Percentiles rank a stretch among this genome's conserved stretches.
These are phyloP conservation scores for Thraustochytrium sp. DNA, from an alignment of 352 stramenopile species.

Conservation along the genomic window DNA sequence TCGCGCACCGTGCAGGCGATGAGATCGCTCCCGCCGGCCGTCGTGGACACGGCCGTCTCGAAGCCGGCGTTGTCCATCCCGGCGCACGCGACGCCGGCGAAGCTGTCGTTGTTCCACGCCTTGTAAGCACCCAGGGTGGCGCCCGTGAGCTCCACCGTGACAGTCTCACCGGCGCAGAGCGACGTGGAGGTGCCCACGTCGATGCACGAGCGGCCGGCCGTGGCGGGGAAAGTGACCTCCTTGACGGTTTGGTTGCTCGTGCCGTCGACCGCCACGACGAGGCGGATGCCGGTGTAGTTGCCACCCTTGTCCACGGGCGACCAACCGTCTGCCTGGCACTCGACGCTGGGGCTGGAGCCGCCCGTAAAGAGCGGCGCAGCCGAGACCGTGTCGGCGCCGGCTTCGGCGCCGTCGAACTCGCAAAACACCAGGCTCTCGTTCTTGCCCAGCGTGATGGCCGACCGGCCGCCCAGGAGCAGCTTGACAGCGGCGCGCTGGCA, in stretches of 20 bases:
- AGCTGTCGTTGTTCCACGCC: background rate
- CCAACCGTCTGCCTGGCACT: constrained; percentile 8
- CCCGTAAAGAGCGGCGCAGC: background rate
- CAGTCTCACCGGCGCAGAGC: background rate
- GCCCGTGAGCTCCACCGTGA: background rate
- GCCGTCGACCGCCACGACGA: background rate
- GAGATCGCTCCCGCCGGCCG: background rate
- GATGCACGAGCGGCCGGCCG: background rate
- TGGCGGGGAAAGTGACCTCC: background rate
- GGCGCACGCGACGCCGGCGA: background rate
- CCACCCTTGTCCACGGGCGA: background rate
- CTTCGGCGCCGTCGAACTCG: background rate
- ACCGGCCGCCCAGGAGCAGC: background rate
- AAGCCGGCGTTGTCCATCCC: background rate
- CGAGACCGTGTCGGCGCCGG: background rate
- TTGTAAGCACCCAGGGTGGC: background rate
- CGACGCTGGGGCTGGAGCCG: background rate
- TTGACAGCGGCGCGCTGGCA: background rate
- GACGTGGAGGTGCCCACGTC: background rate
- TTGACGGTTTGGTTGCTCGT: background rate
- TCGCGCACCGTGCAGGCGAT: background rate
- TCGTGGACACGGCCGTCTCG: background rate
- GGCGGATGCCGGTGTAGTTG: background rate
- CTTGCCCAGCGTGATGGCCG: constrained; percentile 19
- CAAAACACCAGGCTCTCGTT: background rate